Percentiles rank a stretch among this genome's conserved stretches.
These are phyloP conservation scores for Starmerella khaoyaiensis DNA, from an alignment of 805 yeast genomes.

Conservation along the genomic window DNA sequence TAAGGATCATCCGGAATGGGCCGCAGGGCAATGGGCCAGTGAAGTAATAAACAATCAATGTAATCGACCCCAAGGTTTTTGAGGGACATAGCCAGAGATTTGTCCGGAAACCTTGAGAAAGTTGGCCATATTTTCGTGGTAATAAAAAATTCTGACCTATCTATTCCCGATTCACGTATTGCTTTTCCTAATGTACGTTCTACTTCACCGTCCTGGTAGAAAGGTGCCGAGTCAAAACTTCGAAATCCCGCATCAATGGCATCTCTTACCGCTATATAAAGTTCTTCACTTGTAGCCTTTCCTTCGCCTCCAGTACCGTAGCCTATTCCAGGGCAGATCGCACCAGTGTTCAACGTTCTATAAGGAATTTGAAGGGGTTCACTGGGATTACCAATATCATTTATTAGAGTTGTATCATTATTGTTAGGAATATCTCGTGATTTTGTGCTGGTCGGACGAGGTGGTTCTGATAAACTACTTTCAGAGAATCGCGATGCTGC, in stretches of 20 bases:
- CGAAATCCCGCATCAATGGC: slow-evolving; percentile 58
- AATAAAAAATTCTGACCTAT: slow-evolving; percentile 51
- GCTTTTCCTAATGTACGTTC: slow-evolving; percentile 48
- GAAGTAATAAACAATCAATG: slow-evolving; percentile 65
- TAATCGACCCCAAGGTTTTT: slow-evolving; percentile 55
- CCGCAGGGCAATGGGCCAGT: slow-evolving; percentile 52
- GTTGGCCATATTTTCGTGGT: slow-evolving; percentile 50
- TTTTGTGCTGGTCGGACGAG: no score
- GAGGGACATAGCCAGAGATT: slow-evolving; percentile 47
- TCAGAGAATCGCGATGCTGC: no score
- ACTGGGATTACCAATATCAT: no score
- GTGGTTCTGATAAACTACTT: no score
- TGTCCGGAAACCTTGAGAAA: slow-evolving; percentile 32
- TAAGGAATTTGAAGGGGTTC: slow-evolving; percentile 7
- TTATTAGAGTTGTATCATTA: no score
- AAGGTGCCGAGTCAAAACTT: slow-evolving; percentile 67
- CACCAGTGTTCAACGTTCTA: slow-evolving; percentile 42
- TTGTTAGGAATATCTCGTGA: no score
- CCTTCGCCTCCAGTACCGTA: slow-evolving; percentile 53
- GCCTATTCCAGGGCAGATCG: slow-evolving; percentile 52
- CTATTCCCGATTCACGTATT: slow-evolving; percentile 31
- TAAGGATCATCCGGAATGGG: slow-evolving; percentile 18
- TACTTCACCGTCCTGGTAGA: slow-evolving; percentile 37
- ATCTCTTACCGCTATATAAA: slow-evolving; percentile 40
- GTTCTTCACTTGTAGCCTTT: slow-evolving; percentile 21